Base-by-base conservation (phyloP, 2,329 filamentous ascomycete genomes). In the Mariannaea sp. region DNA sequence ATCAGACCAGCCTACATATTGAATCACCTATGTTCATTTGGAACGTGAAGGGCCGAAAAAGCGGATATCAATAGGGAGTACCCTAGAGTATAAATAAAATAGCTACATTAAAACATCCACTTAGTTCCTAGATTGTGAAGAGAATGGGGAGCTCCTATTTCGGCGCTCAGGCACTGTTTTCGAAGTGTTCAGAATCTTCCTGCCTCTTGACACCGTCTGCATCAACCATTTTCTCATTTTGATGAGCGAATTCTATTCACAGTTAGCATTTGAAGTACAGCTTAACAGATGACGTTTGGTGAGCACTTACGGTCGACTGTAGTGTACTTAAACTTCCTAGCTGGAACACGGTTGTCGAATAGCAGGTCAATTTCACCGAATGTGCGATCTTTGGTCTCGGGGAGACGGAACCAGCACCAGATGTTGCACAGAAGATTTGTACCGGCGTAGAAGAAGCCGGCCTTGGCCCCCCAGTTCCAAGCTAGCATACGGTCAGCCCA, bases 401-500 rank as follows among this genome's bases (percentile, higher is more conserved):
- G 68, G 1, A 70, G 58, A 13, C 67, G 61, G 58, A 69, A 70
- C 32, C 51, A 64, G 38, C 58, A 61, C 54, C 75, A 75, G 8
- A 73, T 41, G 14, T 74, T 65, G 57, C 77, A 76, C n/a, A 77
- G 65, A 1, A 59, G 30, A 35, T 62, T 62, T 0, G 60, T 64
- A 4, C 67, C 67, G 3, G 67, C 68, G 36, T 70, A 72, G 24
- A 72, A 62, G 24, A 71, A 58, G 1, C 66, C 78, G 62, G 55
- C 71, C 70, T 63, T 73, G 52, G 75, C 75, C 63, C 58, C 74
- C 69, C 67, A 69, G 22, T 66, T 72, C 62, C 68, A 71, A 5
- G 27, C 53, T 51, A 2, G 10, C 12, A 5, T 8, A 9, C 5
- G 19, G 64, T 65, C 40, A 71, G 53, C 32, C 10, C 4, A 10